Conservation (phyloP, 108 stramenopile genomes). For the Nitzschia putrida region DNA sequence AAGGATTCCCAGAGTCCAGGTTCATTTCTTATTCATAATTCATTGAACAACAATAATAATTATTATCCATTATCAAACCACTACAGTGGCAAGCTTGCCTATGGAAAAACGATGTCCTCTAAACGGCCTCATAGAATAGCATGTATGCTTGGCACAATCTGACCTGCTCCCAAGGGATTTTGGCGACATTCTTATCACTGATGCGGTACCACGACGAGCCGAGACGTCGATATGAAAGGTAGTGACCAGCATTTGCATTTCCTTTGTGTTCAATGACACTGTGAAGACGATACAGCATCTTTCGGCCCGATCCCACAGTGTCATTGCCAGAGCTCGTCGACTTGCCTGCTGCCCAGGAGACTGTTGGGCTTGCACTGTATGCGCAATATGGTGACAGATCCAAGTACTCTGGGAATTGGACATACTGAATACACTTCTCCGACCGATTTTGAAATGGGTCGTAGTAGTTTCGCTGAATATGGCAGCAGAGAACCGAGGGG, state of each 20-base stretch:
- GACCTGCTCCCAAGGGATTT: conserved; percentile 65
- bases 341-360: conserved; percentile 29
- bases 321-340: neutral
- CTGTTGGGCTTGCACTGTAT: conserved; percentile 41
- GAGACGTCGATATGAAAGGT: conserved; percentile 67
- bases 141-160: conserved; percentile 76
- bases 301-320: neutral
- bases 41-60: neutral
- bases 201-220: conserved; percentile 55
- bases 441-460: conserved; percentile 55
- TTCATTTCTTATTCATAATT: neutral
- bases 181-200: conserved; percentile 59
- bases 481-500: conserved; percentile 71
- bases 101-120: conserved; percentile 4
- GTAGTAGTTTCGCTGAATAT: conserved; percentile 81
- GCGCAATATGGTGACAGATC: conserved; percentile 68
- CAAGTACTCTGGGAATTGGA: conserved; percentile 63
- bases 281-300: conserved; percentile 58
- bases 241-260: conserved; percentile 74
- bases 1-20: neutral
- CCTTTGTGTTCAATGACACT: conserved; percentile 83
- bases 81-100: neutral
- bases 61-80: neutral
- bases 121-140: conserved; percentile 75
- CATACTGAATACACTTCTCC: conserved; percentile 64